phyloP scores from a whole-genome alignment of 176 grass and related monocot genomes.

The Saccharum officinarum region DNA sequence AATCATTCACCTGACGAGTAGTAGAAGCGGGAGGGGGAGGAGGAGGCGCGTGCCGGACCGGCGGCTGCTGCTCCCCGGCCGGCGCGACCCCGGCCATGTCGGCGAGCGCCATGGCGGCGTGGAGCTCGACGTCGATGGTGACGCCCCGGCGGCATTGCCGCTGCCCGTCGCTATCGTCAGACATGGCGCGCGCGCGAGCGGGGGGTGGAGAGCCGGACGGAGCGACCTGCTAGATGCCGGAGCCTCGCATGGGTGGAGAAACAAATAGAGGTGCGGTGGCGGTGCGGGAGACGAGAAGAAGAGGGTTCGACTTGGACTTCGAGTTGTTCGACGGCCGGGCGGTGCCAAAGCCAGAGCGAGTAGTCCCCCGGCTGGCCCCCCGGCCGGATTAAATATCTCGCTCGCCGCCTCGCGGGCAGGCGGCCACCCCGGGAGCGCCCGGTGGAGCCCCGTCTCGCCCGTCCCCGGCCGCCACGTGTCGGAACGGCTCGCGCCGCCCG shows the following conservation, averaged over 20 bases:
- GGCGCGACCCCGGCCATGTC: slow-evolving; percentile 49
- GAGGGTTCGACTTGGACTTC: not conserved
- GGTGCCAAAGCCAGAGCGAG: not conserved
- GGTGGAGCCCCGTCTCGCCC: slow-evolving; percentile 26
- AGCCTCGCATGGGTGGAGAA: not conserved
- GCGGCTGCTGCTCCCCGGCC: not conserved
- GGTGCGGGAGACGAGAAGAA: too few species aligned
- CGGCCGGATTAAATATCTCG: slow-evolving; percentile 16
- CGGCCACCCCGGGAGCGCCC: not conserved
- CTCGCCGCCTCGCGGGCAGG: not conserved
- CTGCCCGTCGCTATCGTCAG: slow-evolving; percentile 39
- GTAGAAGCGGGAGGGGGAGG: not conserved
- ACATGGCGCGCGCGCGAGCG: slow-evolving; percentile 7
- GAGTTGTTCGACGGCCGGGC: not conserved
- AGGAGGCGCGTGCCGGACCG: not conserved
- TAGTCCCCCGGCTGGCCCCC: not conserved
- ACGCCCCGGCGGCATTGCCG: slow-evolving; percentile 40
- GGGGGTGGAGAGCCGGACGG: too few species aligned
- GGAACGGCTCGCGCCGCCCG: not conserved
- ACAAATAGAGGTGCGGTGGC: not conserved
- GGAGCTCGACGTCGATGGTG: slow-evolving; percentile 69
- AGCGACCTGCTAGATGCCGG: not conserved
- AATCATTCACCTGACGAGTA: not conserved
- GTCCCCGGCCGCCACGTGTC: slow-evolving; percentile 33
- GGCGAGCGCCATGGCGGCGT: slow-evolving; percentile 67